Evolutionary conservation across 805 yeast species (phyloP).

Genomic region (Ascoidea rubescens): DNA sequence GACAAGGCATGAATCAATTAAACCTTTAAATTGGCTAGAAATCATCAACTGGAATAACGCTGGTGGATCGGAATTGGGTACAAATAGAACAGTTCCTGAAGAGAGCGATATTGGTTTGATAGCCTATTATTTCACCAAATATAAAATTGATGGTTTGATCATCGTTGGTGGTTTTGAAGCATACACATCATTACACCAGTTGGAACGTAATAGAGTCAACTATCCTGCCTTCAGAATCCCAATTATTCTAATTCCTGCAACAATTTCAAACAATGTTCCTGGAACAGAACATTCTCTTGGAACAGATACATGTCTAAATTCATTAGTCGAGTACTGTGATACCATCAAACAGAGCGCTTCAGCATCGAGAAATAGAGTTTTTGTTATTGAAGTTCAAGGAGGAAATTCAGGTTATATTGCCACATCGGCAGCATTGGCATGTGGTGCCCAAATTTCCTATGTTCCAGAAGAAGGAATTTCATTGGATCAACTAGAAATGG

Average conservation of each 20-base stretch:
- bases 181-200: conserved; percentile 70
- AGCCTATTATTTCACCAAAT: conserved; percentile 87
- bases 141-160: conserved; percentile 75
- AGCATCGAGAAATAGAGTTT: conserved; percentile 84
- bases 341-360: conserved; percentile 91
- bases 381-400: conserved; percentile 97
- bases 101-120: conserved; percentile 74
- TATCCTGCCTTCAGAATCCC: conserved; percentile 94
- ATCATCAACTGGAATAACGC: conserved; percentile 77
- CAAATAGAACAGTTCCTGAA: conserved; percentile 77
- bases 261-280: conserved; percentile 97
- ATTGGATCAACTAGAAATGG: conserved; percentile 57
- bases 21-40: conserved; percentile 66
- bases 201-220: conserved; percentile 57
- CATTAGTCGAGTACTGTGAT: conserved; percentile 86
- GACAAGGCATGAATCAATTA: conserved; percentile 75
- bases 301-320: conserved; percentile 87
- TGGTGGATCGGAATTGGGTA: conserved; percentile 97
- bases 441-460: conserved; percentile 87
- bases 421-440: conserved; percentile 65
- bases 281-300: conserved; percentile 96
- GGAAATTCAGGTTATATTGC: conserved; percentile 95
- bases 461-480: conserved; percentile 77
- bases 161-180: conserved; percentile 97
- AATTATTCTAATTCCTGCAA: conserved; percentile 86